A percentile compares a stretch with the other conserved stretches of the same genome.
Evolutionary conservation across 306 rosid genomes (phyloP).

Genomic region (Potentilla sterilis): DNA sequence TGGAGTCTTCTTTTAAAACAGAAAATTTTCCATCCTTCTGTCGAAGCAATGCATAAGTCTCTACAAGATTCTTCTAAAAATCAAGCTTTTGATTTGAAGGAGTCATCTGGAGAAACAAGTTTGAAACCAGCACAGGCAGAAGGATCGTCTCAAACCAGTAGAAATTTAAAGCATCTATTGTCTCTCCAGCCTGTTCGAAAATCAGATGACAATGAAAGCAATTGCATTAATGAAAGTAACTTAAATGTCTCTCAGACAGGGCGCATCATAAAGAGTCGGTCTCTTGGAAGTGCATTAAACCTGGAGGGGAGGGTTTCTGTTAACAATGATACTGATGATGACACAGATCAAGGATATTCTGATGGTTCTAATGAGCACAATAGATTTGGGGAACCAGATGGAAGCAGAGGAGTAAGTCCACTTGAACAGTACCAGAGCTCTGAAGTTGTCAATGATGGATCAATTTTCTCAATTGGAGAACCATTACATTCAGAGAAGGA

Average conservation of each 20-base stretch:
- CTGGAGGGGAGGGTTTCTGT: slow-evolving; percentile 35
- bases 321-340: slow-evolving; percentile 38
- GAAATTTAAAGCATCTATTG: slow-evolving; percentile 30
- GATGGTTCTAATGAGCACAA: slow-evolving; percentile 31
- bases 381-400: slow-evolving; percentile 26
- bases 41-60: slow-evolving; percentile 49
- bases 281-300: slow-evolving; percentile 56
- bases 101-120: slow-evolving; percentile 26
- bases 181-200: slow-evolving; percentile 35
- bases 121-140: slow-evolving; percentile 30
- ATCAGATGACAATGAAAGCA: slow-evolving; percentile 42
- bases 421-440: slow-evolving; percentile 33
- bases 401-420: slow-evolving; percentile 38
- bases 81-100: slow-evolving; percentile 29
- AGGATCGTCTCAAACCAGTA: slow-evolving; percentile 30
- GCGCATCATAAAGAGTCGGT: slow-evolving; percentile 55
- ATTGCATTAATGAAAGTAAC: slow-evolving; percentile 29
- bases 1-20: slow-evolving; percentile 40
- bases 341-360: slow-evolving; percentile 39
- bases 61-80: slow-evolving; percentile 39
- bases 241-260: slow-evolving; percentile 23
- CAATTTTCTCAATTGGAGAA: slow-evolving; percentile 54
- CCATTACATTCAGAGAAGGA: slow-evolving; percentile 46
- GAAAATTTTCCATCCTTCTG: slow-evolving; percentile 53
- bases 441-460: slow-evolving; percentile 34